Percentiles rank a stretch among this genome's conserved stretches.
Conservation (phyloP, 345 rosid genomes). For the Populus alba region DNA sequence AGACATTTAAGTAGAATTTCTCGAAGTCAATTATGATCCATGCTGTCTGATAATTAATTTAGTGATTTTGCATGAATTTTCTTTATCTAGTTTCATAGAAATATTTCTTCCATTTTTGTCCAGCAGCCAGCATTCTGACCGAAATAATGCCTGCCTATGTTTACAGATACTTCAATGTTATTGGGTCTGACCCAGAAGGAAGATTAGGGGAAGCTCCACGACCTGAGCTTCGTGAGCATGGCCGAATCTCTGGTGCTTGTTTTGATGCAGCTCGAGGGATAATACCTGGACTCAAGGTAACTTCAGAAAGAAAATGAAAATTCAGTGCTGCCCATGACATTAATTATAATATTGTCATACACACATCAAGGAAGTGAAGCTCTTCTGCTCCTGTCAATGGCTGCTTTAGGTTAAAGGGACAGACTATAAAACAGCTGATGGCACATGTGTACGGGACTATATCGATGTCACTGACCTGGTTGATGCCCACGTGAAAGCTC, state of each 20-base stretch:
- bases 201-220: conserved; percentile 95
- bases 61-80: background rate
- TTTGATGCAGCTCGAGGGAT: conserved; percentile 98
- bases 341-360: background rate
- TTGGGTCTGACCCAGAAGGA: conserved; percentile 94
- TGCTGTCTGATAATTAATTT: background rate
- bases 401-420: conserved; percentile 81
- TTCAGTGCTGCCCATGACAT: background rate
- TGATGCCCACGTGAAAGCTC: conserved; percentile 93
- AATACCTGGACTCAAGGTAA: conserved; percentile 75
- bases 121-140: background rate
- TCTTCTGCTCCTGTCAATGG: background rate
- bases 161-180: conserved; percentile 89
- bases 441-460: conserved; percentile 91
- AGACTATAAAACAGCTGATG: conserved; percentile 83
- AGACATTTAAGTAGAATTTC: background rate
- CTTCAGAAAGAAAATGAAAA: background rate
- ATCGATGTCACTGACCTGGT: conserved; percentile 96
- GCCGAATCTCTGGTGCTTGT: conserved; percentile 95
- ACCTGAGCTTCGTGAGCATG: conserved; percentile 96
- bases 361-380: background rate
- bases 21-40: background rate
- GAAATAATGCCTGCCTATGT: background rate
- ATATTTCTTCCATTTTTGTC: background rate
- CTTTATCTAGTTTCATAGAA: background rate